Conservation (phyloP, 495 filamentous ascomycete genomes). For the Cercophora samala region DNA sequence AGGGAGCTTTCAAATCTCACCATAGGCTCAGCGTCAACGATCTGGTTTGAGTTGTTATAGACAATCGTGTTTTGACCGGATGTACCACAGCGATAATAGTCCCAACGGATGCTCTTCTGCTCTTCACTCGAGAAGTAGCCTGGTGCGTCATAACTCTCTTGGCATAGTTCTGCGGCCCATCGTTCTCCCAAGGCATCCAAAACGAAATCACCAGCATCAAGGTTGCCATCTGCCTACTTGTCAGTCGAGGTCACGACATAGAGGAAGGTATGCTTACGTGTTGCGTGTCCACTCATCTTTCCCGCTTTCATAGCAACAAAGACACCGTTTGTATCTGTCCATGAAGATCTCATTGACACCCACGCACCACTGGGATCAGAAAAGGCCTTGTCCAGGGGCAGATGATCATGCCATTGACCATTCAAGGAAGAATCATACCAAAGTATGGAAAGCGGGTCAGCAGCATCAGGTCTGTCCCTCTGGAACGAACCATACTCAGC, state of each 20-base stretch:
- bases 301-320: conserved; percentile 14
- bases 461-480: conserved; percentile 10
- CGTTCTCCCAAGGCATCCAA: conserved; percentile 13
- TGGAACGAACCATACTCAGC: conserved; percentile 4
- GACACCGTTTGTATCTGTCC: conserved; percentile 3
- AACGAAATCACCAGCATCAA: conserved; percentile 14
- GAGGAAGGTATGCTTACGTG: conserved; percentile 5
- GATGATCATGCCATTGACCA: not conserved
- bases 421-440: conserved; percentile 4
- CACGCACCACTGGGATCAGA: not conserved
- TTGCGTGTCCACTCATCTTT: conserved; percentile 9
- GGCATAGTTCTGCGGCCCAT: conserved; percentile 11
- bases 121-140: conserved; percentile 12
- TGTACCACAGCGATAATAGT: conserved; percentile 12
- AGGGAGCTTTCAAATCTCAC: not conserved
- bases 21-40: conserved; percentile 1
- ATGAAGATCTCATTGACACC: conserved; percentile 11
- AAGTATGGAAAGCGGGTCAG: conserved; percentile 10
- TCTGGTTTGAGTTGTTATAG: conserved; percentile 6
- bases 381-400: not conserved
- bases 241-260: not conserved
- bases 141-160: conserved; percentile 9
- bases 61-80: conserved; percentile 10
- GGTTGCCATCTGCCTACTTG: conserved; percentile 10
- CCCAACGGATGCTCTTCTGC: conserved; percentile 6